These are phyloP conservation scores for Neofusicoccum sp. DNA, from an alignment of 2,329 filamentous ascomycete species.

Conservation along the genomic window DNA sequence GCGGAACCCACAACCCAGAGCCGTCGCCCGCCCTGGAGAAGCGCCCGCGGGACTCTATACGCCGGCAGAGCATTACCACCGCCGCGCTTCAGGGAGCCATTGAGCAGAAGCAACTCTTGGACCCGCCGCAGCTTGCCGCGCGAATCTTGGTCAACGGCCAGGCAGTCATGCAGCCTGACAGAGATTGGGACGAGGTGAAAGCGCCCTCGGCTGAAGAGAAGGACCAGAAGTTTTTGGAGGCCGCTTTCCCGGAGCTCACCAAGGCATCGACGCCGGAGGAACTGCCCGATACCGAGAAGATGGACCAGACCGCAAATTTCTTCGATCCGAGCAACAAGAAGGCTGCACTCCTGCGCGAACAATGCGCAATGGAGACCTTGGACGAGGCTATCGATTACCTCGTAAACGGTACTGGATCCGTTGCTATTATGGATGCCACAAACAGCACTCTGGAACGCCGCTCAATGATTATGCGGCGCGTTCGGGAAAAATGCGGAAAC, in stretches of 20 bases:
- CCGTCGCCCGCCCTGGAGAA: constrained; percentile 2
- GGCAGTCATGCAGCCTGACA: constrained; percentile 36
- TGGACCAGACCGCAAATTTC: constrained; percentile 89
- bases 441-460: constrained; percentile 90
- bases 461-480: constrained; percentile 77
- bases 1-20: constrained; percentile 21
- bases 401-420: constrained; percentile 74
- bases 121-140: constrained; percentile 41
- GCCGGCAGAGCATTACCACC: constrained; percentile 24
- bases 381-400: constrained; percentile 92
- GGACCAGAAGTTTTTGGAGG: constrained; percentile 27
- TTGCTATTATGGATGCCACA: constrained; percentile 94
- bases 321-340: constrained; percentile 87
- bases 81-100: constrained; percentile 23
- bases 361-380: constrained; percentile 86
- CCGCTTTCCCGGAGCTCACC: constrained; percentile 34
- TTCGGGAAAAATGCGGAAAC: constrained; percentile 78
- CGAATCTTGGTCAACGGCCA: constrained; percentile 61
- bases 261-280: constrained; percentile 23
- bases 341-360: constrained; percentile 80
- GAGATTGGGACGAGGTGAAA: constrained; percentile 27
- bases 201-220: constrained; percentile 25
- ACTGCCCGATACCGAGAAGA: constrained; percentile 47
- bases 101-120: constrained; percentile 23
- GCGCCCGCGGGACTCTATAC: constrained; percentile 17